Evolutionary conservation across 2,329 filamentous ascomycete species (phyloP).

Genomic region (Fusarium tricinctum): DNA sequence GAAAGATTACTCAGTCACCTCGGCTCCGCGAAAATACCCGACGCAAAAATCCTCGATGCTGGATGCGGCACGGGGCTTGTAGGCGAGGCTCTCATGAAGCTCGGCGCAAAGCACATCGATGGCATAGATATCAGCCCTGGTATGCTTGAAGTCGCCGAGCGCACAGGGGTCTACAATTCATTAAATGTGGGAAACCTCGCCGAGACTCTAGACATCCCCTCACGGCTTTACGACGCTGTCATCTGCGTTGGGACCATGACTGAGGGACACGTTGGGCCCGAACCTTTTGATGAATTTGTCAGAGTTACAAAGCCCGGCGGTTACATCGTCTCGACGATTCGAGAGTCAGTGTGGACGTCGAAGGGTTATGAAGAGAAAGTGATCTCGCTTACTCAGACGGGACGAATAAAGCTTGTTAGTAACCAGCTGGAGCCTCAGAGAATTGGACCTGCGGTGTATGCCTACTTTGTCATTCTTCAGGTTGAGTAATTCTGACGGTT

Average conservation of each 20-base stretch:
- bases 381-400: conserved; percentile 39
- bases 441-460: conserved; percentile 26
- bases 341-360: conserved; percentile 61
- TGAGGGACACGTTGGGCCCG: conserved; percentile 64
- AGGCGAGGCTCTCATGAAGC: conserved; percentile 58
- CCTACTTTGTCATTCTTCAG: conserved; percentile 26
- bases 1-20: conserved; percentile 48
- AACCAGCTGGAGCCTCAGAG: conserved; percentile 2
- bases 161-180: conserved; percentile 59
- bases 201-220: conserved; percentile 53
- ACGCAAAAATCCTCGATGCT: conserved; percentile 59
- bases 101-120: conserved; percentile 58
- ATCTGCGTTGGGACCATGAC: conserved; percentile 67
- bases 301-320: conserved; percentile 60
- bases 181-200: conserved; percentile 61
- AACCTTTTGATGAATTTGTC: conserved; percentile 61
- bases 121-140: conserved; percentile 64
- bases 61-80: conserved; percentile 67
- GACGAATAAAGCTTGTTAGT: conserved; percentile 8
- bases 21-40: conserved; percentile 9
- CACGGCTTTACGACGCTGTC: conserved; percentile 61
- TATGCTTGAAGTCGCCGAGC: conserved; percentile 63
- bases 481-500: neutral
- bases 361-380: conserved; percentile 61
- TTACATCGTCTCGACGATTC: conserved; percentile 61